These are phyloP conservation scores for Trichoderma simmonsii DNA, from an alignment of 2,329 filamentous ascomycete species.

Conservation along the genomic window DNA sequence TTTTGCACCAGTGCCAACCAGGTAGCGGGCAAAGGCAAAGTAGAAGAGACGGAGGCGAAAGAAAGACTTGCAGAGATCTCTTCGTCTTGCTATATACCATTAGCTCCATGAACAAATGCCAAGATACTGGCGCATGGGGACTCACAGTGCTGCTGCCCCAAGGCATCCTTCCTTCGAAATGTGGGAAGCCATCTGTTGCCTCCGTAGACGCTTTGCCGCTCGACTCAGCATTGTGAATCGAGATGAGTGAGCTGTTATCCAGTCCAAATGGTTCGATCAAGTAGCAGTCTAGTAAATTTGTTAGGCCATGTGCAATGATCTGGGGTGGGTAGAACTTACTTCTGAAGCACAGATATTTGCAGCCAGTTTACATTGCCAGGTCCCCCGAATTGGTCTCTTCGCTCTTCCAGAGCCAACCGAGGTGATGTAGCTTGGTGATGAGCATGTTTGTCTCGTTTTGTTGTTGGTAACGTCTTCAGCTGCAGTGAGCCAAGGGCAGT, in stretches of 20 bases:
- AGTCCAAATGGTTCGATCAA: neutral
- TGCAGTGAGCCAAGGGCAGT: neutral
- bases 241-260: neutral
- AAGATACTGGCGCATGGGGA: neutral
- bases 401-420: neutral
- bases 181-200: neutral
- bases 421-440: neutral
- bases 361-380: neutral
- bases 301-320: neutral
- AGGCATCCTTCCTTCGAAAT: neutral
- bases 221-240: neutral
- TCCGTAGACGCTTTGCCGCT: neutral
- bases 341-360: neutral
- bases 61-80: neutral
- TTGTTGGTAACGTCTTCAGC: neutral
- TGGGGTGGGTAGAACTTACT: neutral
- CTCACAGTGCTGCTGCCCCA: neutral
- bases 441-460: neutral
- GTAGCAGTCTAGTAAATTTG: neutral
- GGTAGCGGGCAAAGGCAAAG: neutral
- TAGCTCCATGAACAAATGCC: neutral
- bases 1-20: neutral
- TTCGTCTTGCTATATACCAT: neutral
- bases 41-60: neutral
- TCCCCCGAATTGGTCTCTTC: neutral